Evolutionary conservation across 2,329 filamentous ascomycete genomes (phyloP).

Genomic region (Rutstroemia sp.): DNA sequence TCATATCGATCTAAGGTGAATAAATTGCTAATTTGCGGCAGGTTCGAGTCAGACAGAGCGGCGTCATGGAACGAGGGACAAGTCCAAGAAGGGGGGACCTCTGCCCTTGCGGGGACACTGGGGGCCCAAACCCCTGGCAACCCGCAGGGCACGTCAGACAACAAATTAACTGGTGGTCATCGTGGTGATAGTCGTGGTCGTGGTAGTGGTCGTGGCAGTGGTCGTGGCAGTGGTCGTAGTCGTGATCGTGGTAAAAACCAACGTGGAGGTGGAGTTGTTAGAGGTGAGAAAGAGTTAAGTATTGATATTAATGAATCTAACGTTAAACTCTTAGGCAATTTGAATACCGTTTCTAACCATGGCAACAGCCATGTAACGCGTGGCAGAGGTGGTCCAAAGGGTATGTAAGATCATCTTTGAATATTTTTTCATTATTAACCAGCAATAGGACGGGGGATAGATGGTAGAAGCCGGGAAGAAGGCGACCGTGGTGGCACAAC

Average conservation of each 20-base stretch:
- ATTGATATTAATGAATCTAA: neutral
- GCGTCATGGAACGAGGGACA: neutral
- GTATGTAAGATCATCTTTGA: neutral
- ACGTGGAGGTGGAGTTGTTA: neutral
- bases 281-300: neutral
- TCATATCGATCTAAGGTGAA: neutral
- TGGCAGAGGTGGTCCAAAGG: constrained; percentile 5
- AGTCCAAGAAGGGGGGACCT: too few species aligned
- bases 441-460: too few species aligned
- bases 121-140: neutral
- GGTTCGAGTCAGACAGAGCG: neutral
- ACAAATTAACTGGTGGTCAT: neutral
- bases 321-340: neutral
- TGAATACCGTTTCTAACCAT: neutral
- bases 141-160: neutral
- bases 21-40: neutral
- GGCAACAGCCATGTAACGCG: neutral
- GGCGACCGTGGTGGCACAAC: too few species aligned
- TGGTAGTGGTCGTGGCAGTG: neutral
- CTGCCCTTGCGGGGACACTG: neutral
- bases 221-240: constrained; percentile 9
- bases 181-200: neutral
- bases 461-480: too few species aligned
- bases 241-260: neutral
- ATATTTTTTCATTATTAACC: neutral